Evolutionary conservation across 108 stramenopile species (phyloP).

Genomic region (Skeletonema costatum): DNA sequence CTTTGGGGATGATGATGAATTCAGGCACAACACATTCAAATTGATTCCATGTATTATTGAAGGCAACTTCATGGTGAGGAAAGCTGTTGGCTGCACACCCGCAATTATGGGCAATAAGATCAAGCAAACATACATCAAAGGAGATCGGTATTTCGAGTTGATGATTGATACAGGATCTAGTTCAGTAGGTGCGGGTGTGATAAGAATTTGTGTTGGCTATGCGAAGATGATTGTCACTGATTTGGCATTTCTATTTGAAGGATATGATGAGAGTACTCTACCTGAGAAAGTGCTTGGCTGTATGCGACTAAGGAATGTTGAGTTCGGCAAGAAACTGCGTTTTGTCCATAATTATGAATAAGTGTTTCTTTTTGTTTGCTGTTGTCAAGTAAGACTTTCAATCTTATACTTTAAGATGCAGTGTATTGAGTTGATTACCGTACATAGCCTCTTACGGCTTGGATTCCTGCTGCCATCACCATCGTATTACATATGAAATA

Average conservation of each 20-base stretch:
- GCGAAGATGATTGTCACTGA: constrained; percentile 91
- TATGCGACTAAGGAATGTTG: constrained; percentile 70
- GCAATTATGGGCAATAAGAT: constrained; percentile 95
- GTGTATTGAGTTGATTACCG: not conserved
- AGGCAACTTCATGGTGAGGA: constrained; percentile 92
- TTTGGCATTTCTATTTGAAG: constrained; percentile 92
- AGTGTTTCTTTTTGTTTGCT: not conserved
- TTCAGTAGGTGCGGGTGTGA: constrained; percentile 80
- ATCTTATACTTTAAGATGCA: too few species aligned
- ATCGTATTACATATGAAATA: constrained; percentile 36
- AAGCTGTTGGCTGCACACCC: constrained; percentile 90
- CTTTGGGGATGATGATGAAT: constrained; percentile 73
- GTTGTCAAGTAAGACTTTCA: not conserved
- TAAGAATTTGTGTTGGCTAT: constrained; percentile 83
- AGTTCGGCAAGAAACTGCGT: constrained; percentile 62
- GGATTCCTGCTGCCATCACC: constrained; percentile 31
- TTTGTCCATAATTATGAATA: constrained; percentile 29
- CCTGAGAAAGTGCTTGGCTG: constrained; percentile 89
- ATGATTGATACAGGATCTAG: constrained; percentile 88
- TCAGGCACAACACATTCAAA: constrained; percentile 91
- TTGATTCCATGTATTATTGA: constrained; percentile 92
- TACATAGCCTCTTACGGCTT: constrained; percentile 12
- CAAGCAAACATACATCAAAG: constrained; percentile 78
- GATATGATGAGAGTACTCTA: constrained; percentile 73
- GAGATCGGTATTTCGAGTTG: constrained; percentile 87